Base-by-base conservation (phyloP, 2,329 filamentous ascomycete genomes). In the Phaeosphaeriaceae sp. region DNA sequence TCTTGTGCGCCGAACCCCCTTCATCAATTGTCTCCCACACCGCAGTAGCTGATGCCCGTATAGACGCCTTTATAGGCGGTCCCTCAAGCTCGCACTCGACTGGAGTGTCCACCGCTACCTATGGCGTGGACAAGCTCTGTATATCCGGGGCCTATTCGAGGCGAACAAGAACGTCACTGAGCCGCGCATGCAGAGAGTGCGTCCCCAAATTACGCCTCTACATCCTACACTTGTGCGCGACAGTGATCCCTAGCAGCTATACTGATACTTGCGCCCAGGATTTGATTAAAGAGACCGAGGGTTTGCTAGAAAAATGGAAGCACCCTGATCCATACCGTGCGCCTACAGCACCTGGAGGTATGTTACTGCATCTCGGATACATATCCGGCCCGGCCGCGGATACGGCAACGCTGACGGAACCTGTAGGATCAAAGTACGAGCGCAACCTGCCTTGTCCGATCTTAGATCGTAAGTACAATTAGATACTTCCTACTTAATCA, bases 91-190 rank as follows among this genome's bases (percentile, higher is more conserved):
- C 59, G 84, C 94, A 34, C 86, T 97, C 60, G 92, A 97, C 79
- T 99, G 94, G 94, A 86, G 91, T 49, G 92, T 97, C 56, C 90
- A 97, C 73, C 85, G 94, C 62, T 86, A 93, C 67, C 78, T 97
- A 54, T 99, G 94, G 93, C 88, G 94, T 66, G 92, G 93, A 55
- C 94, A 97, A 76, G 94, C 94, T 26, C 80, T 97, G 57, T 97
- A 99, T 75, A 96, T 99, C 67, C 88, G 94, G 66, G 92, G 89
- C 30, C 83, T 97, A 12, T 99, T 97, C 72, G 94, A 99, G 74
- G 91, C 91, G 49, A 97, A 99, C 76, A 90, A 86, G 72, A 81
- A 91, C 71, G 81, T 97, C 52, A 85, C 83, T 49, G 90, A 97
- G 70, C 90, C 90, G 29, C 85, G 91, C 75, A 89, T 92, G 77